phyloP scores from a whole-genome alignment of 1,139 yeast species.

The Pichia sp. region DNA sequence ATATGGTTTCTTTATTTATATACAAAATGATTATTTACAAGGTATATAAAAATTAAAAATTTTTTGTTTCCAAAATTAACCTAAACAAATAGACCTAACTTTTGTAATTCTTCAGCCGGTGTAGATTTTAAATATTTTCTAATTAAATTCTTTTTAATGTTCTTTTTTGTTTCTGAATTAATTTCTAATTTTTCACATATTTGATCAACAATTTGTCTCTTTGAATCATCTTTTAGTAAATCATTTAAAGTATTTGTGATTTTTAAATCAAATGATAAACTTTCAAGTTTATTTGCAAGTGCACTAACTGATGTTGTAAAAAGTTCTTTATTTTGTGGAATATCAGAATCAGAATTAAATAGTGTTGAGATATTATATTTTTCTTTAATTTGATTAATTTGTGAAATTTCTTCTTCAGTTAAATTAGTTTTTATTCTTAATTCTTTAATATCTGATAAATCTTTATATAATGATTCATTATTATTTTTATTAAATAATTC shows the following conservation, averaged over 20 bases:
- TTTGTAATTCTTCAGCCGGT: constrained; percentile 21
- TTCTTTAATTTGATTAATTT: constrained; percentile 34
- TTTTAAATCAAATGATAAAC: constrained; percentile 19
- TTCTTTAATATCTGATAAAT: constrained; percentile 42
- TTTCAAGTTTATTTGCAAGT: constrained; percentile 20
- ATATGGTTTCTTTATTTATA: too few relatives aligned
- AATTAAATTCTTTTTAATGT: constrained; percentile 46
- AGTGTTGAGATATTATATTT: constrained; percentile 32
- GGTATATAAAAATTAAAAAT: neutral
- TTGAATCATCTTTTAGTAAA: constrained; percentile 18
- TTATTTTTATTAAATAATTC: constrained; percentile 33
- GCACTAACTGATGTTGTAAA: constrained; percentile 22
- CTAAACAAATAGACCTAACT: constrained; percentile 22
- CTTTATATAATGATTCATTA: constrained; percentile 37
- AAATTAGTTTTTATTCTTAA: constrained; percentile 34
- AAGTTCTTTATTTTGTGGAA: constrained; percentile 19
- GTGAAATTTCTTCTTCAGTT: constrained; percentile 35
- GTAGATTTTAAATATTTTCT: constrained; percentile 39
- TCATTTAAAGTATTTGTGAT: constrained; percentile 15
- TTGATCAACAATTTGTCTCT: constrained; percentile 10
- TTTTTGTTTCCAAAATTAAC: neutral
- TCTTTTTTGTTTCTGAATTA: constrained; percentile 33
- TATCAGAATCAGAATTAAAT: constrained; percentile 22
- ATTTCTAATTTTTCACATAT: constrained; percentile 20
- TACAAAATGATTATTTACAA: neutral